Base-by-base conservation (phyloP, 2,329 filamentous ascomycete species). In the Alternaria consortialis region DNA sequence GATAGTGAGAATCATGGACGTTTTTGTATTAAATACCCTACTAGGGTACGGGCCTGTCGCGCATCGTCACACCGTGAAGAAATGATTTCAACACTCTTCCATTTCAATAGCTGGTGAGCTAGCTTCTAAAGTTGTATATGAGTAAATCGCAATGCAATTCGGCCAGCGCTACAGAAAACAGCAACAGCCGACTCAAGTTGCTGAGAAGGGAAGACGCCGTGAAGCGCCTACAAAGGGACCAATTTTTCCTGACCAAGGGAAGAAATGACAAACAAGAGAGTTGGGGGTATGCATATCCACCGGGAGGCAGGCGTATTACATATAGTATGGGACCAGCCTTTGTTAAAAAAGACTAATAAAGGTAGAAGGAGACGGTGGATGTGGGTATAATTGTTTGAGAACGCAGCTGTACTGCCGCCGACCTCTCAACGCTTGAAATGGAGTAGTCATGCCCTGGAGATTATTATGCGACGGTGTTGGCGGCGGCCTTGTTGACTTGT, bases 401-500 rank as follows among this genome's bases (percentile, higher is more conserved):
- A 20, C 43, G 48, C 50, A 12, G 32, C 29, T 47, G 32, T 40
- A 43, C 40, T n/a, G 37, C 39, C 20, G 20, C 20, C 20, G n/a
- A 15, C 8, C 6, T 31, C 23, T 43, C 15, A 25, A 43, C 25
- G 20, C 40, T 43, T 20, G 20, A 25, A 46, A 20, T 20, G 3
- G 32, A 17, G 11, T n/a, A 40, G n/a, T 32, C 12, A 27, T 46
- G 9, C 17, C 31, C n/a, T n/a, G 27, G n/a, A 8, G n/a, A 15
- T 23, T 23, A 15, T 32, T 25, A 58, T 4, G 42, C 17, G 29
- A 7, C 20, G 12, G 42, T 25, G 37, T 57, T 57, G 4, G 76
- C 66, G 32, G 70, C 50, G 29, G 64, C 60, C 48, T 72, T 69
- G 62, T 70, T 72, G 65, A 70, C 59, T 53, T 65, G 66, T 46